Evolutionary conservation across 2,329 filamentous ascomycete genomes (phyloP), one percentile per base, ranked within the genome.

Genomic region (Epichloe brachyelytri): DNA sequence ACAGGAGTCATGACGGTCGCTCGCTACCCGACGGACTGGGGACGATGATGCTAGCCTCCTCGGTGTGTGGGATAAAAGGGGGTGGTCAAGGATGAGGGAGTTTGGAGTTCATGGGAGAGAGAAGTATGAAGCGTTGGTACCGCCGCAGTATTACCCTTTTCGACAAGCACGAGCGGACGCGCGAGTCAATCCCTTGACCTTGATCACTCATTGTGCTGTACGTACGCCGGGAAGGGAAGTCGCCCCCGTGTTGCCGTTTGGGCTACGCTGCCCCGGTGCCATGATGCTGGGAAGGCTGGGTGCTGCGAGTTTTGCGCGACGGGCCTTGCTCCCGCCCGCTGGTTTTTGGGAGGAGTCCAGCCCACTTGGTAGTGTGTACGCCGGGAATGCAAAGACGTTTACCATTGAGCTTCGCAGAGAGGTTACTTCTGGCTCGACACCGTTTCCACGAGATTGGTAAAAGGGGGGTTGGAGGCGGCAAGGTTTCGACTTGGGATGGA

Each of bases 401-500:
- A 43, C 47, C 14, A 22, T 33, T 38, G 26, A 33, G 12, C 43
- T 48, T 30, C 1, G 20, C 7, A 20, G 45, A 20, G 38, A 7
- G 20, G 22, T n/a, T 19, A 22, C 15, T 26, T 19, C 26, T 20
- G 40, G 40, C 17, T 44, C 26, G 30, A 20, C 17, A 12, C n/a
- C 39, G 12, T 44, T 20, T 15, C 30, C 30, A 43, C 47, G 39
- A 26, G 3, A 17, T 39, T 39, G 37, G 37, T 5, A 19, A 8
- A 2, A 8, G 49, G 43, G 43, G 48, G 46, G 36, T 53, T 53
- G 46, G 54, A 57, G 55, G 54, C 55, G 56, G 51, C 39, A 58
- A 55, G 51, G 55, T 58, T 58, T 56, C 26, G 48, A 30, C 30
- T 38, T 44, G 39, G 22, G 30, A 38, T 38, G 39, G 48, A 46